Base-by-base conservation (phyloP, 202 grass and related monocot genomes). In the Saccharum hybrid region DNA sequence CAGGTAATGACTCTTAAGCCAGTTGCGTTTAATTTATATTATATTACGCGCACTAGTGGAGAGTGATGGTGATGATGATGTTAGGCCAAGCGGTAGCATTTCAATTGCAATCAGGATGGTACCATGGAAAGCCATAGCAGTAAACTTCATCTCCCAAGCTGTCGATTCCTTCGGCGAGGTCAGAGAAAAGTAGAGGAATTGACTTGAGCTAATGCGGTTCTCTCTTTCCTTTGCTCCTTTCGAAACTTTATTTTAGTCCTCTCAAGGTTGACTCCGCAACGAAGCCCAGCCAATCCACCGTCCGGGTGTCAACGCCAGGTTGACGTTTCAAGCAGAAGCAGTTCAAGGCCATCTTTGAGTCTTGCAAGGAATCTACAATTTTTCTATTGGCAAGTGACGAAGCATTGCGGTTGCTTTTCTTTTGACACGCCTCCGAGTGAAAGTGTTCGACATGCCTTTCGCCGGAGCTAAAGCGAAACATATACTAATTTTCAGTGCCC, bases 261-360 rank as follows among this genome's bases (percentile, higher is more conserved):
- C 8, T 40, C 31, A 31, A 64, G 41, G 75, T 86, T 90, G 84
- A 90, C 88, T 71, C 63, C 19, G 34, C 33, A 22, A 57, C 33
- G 73, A 90, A 79, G 33, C 48, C 8, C 48, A 2, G 62, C 31
- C 67, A 48, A 65, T 26, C 57, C n/a, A 22, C 57, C 21, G 10
- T 41, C 26, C 37, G 67, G 9, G 14, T 40, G 80, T 83, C 88
- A 86, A 86, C 88, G 79, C 88, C 79, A 43, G 22, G 41, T 54
- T 63, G 45, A 34, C 18, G 74, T 69, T 56, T 77, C 16, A 66
- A 10, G 74, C 48, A 46, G 9, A 43, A 42, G 42, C 46, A 64
- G 69, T n/a, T 80, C 42, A 65, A 83, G 52, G 42, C 69, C 75
- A 83, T 75, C 63, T 90, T 90, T 64, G 63, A 41, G 69, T 75